Conservation (phyloP, 2,329 filamentous ascomycete species). For the Huntiella omanensis region DNA sequence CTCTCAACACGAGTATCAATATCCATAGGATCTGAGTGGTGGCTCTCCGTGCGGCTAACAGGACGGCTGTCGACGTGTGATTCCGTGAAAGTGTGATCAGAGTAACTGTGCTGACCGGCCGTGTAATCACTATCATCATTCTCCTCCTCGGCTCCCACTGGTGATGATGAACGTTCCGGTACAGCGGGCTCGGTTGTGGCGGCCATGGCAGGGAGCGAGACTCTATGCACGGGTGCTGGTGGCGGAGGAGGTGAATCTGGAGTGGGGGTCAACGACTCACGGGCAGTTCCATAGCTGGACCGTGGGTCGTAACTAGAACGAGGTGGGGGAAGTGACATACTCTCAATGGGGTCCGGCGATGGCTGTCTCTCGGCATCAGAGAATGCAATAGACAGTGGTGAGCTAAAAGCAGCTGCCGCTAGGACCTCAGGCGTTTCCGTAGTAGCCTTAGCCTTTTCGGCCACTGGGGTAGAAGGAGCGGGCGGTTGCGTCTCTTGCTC, state of each 20-base stretch:
- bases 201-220: neutral
- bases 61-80: neutral
- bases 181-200: neutral
- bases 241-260: neutral
- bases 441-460: constrained; percentile 4
- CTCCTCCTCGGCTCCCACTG: neutral
- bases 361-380: constrained; percentile 25
- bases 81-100: neutral
- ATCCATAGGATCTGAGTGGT: neutral
- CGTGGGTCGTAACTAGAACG: neutral
- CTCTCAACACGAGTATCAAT: neutral
- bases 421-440: constrained; percentile 1
- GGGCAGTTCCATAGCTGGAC: constrained; percentile 5
- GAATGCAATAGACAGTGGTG: constrained; percentile 1
- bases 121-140: neutral
- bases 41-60: neutral
- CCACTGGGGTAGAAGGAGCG: constrained; percentile 1
- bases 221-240: neutral
- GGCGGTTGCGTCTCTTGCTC: constrained; percentile 9
- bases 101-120: neutral
- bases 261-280: constrained; percentile 10
- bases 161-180: constrained; percentile 4
- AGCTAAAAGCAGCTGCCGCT: constrained; percentile 1
- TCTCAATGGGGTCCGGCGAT: constrained; percentile 1
- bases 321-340: constrained; percentile 4